A percentile compares a stretch with the other conserved stretches of the same genome.
These are phyloP conservation scores for Neckera pumila DNA, from an alignment of 225 moss, liverwort and hornwort genomes.

Conservation along the genomic window DNA sequence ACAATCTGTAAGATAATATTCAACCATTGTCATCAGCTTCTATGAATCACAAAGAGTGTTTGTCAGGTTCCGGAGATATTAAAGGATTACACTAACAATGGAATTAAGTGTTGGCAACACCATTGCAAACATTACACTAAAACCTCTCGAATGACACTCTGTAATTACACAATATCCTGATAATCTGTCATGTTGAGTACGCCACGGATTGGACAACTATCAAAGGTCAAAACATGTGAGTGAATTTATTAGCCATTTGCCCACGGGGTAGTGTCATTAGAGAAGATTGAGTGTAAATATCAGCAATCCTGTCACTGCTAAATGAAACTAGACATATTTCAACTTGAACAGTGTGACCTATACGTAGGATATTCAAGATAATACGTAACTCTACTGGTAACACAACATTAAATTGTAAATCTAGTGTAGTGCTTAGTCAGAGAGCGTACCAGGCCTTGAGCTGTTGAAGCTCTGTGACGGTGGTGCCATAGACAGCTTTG, in stretches of 20 bases:
- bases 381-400: neutral
- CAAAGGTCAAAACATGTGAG: neutral
- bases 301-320: neutral
- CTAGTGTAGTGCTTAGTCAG: neutral
- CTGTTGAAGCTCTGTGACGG: conserved; percentile 50
- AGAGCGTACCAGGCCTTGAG: conserved; percentile 64
- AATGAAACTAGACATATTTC: neutral
- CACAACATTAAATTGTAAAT: neutral
- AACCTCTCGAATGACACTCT: neutral
- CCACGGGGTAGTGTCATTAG: neutral
- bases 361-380: too few species aligned
- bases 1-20: neutral
- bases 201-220: neutral
- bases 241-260: neutral
- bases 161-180: neutral
- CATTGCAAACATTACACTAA: neutral
- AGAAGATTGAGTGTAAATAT: neutral
- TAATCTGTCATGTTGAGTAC: too few species aligned
- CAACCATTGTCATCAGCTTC: neutral
- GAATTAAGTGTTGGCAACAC: neutral
- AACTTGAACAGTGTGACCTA: neutral
- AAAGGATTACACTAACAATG: neutral
- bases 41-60: neutral
- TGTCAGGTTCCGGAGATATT: neutral
- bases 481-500: conserved; percentile 48